A percentile compares a stretch with the other conserved stretches of the same genome.
Evolutionary conservation across 768 basidiomycete species (phyloP).

Genomic region (Pleurotus giganteus): DNA sequence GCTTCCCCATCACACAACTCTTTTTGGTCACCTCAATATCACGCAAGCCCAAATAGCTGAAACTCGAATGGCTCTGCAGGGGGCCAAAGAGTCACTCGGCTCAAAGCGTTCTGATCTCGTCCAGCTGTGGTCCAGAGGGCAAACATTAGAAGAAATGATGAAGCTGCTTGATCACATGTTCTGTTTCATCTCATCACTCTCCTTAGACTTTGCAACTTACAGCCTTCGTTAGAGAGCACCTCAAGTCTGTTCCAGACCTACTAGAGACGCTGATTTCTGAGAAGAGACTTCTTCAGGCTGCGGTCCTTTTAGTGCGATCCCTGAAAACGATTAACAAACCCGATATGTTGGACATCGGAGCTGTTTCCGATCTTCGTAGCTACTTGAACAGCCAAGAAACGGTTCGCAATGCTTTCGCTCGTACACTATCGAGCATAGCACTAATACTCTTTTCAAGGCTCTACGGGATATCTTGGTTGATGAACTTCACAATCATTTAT

Average conservation of each 20-base stretch:
- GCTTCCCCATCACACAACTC: slow-evolving; percentile 82
- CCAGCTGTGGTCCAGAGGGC: slow-evolving; percentile 85
- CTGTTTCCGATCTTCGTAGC: slow-evolving; percentile 80
- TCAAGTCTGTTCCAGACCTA: slow-evolving; percentile 88
- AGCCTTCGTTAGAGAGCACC: slow-evolving; percentile 61
- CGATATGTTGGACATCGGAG: slow-evolving; percentile 96
- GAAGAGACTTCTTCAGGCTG: slow-evolving; percentile 87
- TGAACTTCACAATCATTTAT: slow-evolving; percentile 95
- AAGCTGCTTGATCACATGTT: slow-evolving; percentile 93
- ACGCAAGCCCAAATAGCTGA: slow-evolving; percentile 75
- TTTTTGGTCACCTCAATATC: slow-evolving; percentile 67
- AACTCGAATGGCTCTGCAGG: slow-evolving; percentile 68
- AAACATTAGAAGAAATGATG: slow-evolving; percentile 95
- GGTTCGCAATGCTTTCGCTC: slow-evolving; percentile 38
- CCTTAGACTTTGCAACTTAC: slow-evolving; percentile 13
- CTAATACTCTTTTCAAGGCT: slow-evolving; percentile 46
- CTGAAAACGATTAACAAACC: slow-evolving; percentile 87
- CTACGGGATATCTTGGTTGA: slow-evolving; percentile 91
- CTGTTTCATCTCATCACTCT: slow-evolving; percentile 7
- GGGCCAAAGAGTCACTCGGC: slow-evolving; percentile 77
- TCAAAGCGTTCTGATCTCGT: slow-evolving; percentile 86
- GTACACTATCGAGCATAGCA: neutral
- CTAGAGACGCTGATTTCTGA: slow-evolving; percentile 95
- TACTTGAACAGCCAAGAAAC: slow-evolving; percentile 87
- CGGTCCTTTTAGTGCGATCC: slow-evolving; percentile 81